Percentiles rank a stretch among this genome's conserved stretches.
Conservation (phyloP, 2,329 filamentous ascomycete genomes). For the Fusarium sp. region DNA sequence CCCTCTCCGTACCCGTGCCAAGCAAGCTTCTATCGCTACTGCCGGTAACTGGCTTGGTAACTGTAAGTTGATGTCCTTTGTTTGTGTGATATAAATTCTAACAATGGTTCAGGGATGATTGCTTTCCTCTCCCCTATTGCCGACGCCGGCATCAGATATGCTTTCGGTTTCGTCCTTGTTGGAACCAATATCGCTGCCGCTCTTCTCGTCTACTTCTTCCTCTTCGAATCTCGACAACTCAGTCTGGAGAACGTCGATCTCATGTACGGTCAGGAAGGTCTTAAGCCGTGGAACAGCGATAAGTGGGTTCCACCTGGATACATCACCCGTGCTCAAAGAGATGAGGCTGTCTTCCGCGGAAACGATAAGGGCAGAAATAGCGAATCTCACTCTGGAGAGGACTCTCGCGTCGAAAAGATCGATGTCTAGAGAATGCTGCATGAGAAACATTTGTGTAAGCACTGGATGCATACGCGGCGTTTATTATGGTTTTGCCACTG, state of each 20-base stretch:
- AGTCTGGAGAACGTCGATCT: conserved; percentile 79
- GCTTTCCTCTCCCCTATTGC: conserved; percentile 78
- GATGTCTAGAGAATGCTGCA: conserved; percentile 24
- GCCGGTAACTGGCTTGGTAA: conserved; percentile 71
- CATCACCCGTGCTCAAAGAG: conserved; percentile 54
- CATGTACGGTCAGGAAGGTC: conserved; percentile 71
- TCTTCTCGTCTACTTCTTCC: conserved; percentile 75
- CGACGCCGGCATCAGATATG: conserved; percentile 69
- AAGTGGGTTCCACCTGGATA: conserved; percentile 65
- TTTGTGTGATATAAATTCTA: neutral
- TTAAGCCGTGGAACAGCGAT: conserved; percentile 72
- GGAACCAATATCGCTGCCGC: conserved; percentile 70
- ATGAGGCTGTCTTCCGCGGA: conserved; percentile 46
- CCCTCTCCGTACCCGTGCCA: conserved; percentile 66
- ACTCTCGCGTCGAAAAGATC: conserved; percentile 32
- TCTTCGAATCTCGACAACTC: conserved; percentile 73
- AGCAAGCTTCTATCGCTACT: conserved; percentile 67
- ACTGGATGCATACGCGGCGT: conserved; percentile 33
- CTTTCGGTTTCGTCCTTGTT: conserved; percentile 75
- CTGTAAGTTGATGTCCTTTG: conserved; percentile 51
- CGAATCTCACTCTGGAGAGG: conserved; percentile 40
- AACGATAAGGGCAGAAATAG: conserved; percentile 42
- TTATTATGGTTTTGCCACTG: conserved; percentile 21
- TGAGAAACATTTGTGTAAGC: neutral
- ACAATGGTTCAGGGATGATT: conserved; percentile 63